These are phyloP conservation scores for Amanita pseudoporphyria DNA, from an alignment of 768 basidiomycete genomes.

Conservation along the genomic window DNA sequence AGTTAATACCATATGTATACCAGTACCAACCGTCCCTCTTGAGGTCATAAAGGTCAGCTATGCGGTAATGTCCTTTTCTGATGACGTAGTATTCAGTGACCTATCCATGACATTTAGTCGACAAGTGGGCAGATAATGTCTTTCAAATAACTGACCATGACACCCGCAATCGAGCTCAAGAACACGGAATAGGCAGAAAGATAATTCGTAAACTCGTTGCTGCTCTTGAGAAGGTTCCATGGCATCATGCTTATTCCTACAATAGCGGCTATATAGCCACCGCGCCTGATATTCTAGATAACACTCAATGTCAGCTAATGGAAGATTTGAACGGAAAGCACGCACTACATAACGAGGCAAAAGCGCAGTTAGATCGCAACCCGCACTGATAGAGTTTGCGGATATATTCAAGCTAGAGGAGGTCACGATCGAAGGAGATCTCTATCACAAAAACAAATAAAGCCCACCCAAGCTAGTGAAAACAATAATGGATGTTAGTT, in stretches of 20 bases:
- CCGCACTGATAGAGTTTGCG: constrained; percentile 76
- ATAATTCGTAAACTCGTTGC: constrained; percentile 72
- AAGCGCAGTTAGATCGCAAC: constrained; percentile 74
- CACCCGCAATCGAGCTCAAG: constrained; percentile 71
- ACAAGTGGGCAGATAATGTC: background rate
- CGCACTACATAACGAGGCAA: constrained; percentile 66
- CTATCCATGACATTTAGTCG: constrained; percentile 21
- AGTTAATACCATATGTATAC: constrained; percentile 68
- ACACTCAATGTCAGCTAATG: background rate
- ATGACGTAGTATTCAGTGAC: constrained; percentile 76
- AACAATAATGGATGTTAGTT: background rate
- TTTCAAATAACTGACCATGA: constrained; percentile 42
- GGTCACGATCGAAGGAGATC: constrained; percentile 1
- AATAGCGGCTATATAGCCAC: constrained; percentile 75
- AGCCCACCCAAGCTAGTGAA: constrained; percentile 8
- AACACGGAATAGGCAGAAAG: constrained; percentile 78
- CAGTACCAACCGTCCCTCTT: constrained; percentile 58
- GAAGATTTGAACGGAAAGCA: constrained; percentile 5
- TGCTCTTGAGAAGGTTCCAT: constrained; percentile 67
- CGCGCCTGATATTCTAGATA: constrained; percentile 69
- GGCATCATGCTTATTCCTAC: constrained; percentile 70
- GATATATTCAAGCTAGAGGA: constrained; percentile 61
- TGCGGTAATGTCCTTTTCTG: constrained; percentile 58
- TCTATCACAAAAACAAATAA: background rate
- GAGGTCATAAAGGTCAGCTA: constrained; percentile 59